These are phyloP conservation scores for Starmerella ratchasimensis DNA, from an alignment of 805 yeast genomes.

Conservation along the genomic window DNA sequence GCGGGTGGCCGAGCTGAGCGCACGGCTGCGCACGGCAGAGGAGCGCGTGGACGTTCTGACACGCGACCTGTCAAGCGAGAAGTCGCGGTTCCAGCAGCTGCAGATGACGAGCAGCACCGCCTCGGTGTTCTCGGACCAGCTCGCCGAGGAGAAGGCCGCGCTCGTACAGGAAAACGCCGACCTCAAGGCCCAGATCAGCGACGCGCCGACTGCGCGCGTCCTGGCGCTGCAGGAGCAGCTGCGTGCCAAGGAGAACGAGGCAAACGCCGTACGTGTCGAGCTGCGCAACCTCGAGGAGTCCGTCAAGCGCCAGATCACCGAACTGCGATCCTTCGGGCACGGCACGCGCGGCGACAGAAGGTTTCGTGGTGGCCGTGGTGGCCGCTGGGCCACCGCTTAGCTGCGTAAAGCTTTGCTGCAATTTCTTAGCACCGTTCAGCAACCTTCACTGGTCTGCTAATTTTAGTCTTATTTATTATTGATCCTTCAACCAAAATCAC, in stretches of 20 bases:
- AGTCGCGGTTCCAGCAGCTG: conserved; percentile 18
- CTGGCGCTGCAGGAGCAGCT: conserved; percentile 25
- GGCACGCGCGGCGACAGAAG: conserved; percentile 9
- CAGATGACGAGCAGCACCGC: conserved; percentile 25
- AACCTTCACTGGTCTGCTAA: too few species aligned
- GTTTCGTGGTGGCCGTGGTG: conserved; percentile 12
- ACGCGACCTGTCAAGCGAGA: conserved; percentile 11
- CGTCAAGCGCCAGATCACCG: conserved; percentile 15
- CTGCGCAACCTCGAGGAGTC: conserved; percentile 25
- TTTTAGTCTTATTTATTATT: background rate
- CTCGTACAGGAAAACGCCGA: conserved; percentile 28
- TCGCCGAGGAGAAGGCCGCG: conserved; percentile 3
- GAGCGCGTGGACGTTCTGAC: background rate
- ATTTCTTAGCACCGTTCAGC: too few species aligned
- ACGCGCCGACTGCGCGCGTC: conserved; percentile 21
- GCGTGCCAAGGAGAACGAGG: conserved; percentile 20
- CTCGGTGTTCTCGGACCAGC: conserved; percentile 17
- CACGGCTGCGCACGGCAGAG: background rate
- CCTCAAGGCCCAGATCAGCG: conserved; percentile 34
- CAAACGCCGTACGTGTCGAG: conserved; percentile 21
- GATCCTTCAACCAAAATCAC: too few species aligned
- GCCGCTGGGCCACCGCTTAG: too few species aligned
- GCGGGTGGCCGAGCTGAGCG: conserved; percentile 17
- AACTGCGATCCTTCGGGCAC: conserved; percentile 3
- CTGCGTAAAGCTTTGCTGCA: too few species aligned